Base-by-base conservation (phyloP, 805 yeast species). In the Teunomyces panamensis region DNA sequence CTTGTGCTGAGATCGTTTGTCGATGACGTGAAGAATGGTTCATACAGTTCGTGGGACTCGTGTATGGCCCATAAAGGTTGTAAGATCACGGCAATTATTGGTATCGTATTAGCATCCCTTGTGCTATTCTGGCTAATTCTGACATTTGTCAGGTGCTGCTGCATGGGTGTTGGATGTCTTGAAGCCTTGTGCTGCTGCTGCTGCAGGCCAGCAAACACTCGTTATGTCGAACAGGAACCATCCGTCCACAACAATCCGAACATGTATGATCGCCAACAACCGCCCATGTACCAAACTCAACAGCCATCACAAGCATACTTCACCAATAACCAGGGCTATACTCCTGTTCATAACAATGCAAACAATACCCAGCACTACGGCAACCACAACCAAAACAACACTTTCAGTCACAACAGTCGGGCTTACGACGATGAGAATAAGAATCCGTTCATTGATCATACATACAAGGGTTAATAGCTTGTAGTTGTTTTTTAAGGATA, bases 31-130 rank as follows among this genome's bases (percentile, higher is more conserved):
- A 57, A 47, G 16, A 49, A 74, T 13, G 81, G 83, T 13, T 58
- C 86, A 5, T 85, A 85, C 71, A 79, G 73, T 58, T 54, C 63
- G 45, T 87, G 95, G 94, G 81, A 84, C 59, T 79, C 87, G 2
- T 88, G 96, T 66, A 87, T 86, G 92, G 85, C 77, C 58, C 85
- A 86, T 63, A 82, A 68, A 39, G 73, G 83, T 42, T 88, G 96
- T 65, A 88, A 87, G 59, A 79, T 87, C 48, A 79, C 85, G 16
- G 91, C 87, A 3, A 87, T 87, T 39, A 87, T 86, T 10, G 85
- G 87, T 2, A 84, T 87, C 3, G 79, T 71, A 0, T 57, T 88
- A 9, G 92, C 83, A 0, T 71, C 62, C 0, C 54, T 87, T 2
- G 49, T 85, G 0, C 67, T 63, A 0, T 44, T 85, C 5, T 84